These are phyloP conservation scores for Coemansia sp. DNA, from an alignment of 192 early-diverging fungal genomes.

Conservation along the genomic window DNA sequence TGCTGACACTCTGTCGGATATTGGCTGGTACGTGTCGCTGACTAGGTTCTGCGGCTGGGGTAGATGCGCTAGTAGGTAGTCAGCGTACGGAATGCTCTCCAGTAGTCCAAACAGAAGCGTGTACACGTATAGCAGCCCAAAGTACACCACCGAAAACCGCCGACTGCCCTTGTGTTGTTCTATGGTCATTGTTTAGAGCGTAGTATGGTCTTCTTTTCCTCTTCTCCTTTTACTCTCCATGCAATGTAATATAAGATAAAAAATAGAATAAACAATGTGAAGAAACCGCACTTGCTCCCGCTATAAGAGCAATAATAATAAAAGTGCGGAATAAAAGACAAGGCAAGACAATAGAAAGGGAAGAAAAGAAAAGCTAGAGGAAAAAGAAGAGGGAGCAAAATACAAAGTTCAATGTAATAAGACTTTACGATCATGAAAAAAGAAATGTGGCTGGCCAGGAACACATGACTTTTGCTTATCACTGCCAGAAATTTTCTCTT, in stretches of 20 bases:
- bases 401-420: no score
- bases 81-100: slow-evolving; percentile 38
- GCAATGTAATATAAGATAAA: background rate
- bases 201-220: background rate
- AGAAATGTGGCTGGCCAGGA: no score
- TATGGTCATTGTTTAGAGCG: slow-evolving; percentile 7
- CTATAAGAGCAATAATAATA: no score
- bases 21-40: slow-evolving; percentile 52
- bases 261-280: no score
- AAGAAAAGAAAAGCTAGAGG: no score
- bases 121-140: slow-evolving; percentile 49
- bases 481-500: no score
- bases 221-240: background rate
- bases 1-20: slow-evolving; percentile 29
- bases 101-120: slow-evolving; percentile 43
- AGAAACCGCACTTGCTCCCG: no score
- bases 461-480: no score
- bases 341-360: no score
- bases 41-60: slow-evolving; percentile 51
- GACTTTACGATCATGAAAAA: no score
- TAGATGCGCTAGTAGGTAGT: slow-evolving; percentile 34
- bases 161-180: slow-evolving; percentile 18
- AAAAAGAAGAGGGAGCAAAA: no score
- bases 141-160: slow-evolving; percentile 49
- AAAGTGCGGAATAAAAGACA: no score